phyloP scores from a whole-genome alignment of 768 basidiomycete genomes.

The Mycena venus region DNA sequence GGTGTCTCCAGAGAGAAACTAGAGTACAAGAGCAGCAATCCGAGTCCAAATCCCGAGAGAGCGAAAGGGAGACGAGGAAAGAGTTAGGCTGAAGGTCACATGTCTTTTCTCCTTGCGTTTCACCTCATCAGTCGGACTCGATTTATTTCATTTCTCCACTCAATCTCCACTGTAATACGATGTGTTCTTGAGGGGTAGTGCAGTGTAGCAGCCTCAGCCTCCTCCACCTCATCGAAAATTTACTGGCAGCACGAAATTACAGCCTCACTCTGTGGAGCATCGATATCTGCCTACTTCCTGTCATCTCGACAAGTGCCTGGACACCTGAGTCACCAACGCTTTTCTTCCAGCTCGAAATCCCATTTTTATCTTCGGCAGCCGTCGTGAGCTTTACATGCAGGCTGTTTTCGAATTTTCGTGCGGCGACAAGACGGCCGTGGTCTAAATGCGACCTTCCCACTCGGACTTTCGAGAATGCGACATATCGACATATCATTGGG shows the following conservation, averaged over 20 bases:
- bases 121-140: not conserved
- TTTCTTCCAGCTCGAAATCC: not conserved
- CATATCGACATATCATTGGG: not conserved
- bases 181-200: too few relatives aligned
- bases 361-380: not conserved
- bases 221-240: too few relatives aligned
- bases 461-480: not conserved
- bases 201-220: too few relatives aligned
- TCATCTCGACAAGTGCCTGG: slow-evolving; percentile 3
- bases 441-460: too few relatives aligned
- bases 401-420: too few relatives aligned
- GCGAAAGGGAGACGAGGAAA: not conserved
- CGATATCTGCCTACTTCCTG: not conserved
- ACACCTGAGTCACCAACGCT: not conserved
- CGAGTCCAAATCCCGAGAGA: slow-evolving; percentile 1
- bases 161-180: too few relatives aligned
- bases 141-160: too few relatives aligned
- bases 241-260: not conserved
- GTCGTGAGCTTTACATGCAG: not conserved
- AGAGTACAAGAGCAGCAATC: slow-evolving; percentile 3
- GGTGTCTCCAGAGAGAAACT: slow-evolving; percentile 21
- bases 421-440: not conserved
- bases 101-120: not conserved
- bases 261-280: not conserved
- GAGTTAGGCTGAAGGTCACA: not conserved